phyloP scores from a whole-genome alignment of 2,329 filamentous ascomycete genomes.

The Alternaria sp. region DNA sequence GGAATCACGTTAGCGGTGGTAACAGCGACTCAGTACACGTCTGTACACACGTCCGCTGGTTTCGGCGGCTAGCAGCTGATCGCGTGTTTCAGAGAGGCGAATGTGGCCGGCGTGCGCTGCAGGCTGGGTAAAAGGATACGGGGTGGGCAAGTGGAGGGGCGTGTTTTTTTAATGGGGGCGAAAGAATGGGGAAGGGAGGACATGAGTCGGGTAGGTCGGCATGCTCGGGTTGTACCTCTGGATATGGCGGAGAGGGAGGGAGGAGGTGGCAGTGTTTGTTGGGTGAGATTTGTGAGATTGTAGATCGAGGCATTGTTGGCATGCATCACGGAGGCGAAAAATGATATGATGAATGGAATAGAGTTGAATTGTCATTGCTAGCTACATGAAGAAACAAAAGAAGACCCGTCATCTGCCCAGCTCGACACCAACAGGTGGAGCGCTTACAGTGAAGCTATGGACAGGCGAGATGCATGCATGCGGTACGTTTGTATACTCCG shows the following conservation, averaged over 20 bases:
- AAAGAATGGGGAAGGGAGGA: not conserved
- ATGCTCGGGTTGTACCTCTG: not conserved
- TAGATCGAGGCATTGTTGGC: not conserved
- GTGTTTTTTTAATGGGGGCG: not conserved
- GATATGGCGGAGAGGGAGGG: not conserved
- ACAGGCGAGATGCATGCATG: constrained; percentile 28
- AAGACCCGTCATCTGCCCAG: constrained; percentile 39
- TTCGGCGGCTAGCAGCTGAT: not conserved
- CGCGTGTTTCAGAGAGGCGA: not conserved
- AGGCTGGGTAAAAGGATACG: not conserved
- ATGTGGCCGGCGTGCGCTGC: not conserved
- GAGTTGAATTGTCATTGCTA: constrained; percentile 4
- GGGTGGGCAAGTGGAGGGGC: not conserved
- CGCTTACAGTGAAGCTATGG: constrained; percentile 37
- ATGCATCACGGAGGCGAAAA: not conserved
- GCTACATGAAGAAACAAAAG: constrained; percentile 5
- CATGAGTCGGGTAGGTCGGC: not conserved
- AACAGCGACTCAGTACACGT: not conserved
- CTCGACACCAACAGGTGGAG: constrained; percentile 37
- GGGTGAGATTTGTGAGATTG: not conserved
- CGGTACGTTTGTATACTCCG: constrained; percentile 12
- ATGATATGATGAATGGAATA: not conserved
- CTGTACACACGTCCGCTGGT: not conserved
- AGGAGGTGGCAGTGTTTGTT: not conserved
- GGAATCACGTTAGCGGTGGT: not conserved